Conservation (phyloP, 768 basidiomycete species). For the Leccinum variicolor region DNA sequence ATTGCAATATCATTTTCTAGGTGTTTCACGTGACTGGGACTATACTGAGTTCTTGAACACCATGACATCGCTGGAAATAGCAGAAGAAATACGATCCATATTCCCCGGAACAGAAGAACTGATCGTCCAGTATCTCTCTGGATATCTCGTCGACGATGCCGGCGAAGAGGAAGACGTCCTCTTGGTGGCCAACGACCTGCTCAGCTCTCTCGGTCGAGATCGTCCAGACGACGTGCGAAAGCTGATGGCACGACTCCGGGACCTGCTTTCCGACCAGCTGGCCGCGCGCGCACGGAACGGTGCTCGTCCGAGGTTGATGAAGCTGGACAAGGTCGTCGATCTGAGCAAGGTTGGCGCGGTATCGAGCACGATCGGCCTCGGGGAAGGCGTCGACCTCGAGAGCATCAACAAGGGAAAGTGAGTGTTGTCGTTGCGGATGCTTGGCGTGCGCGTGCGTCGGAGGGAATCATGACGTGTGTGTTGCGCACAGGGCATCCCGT, state of each 20-base stretch:
- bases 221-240: slow-evolving; percentile 54
- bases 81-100: slow-evolving; percentile 66
- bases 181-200: slow-evolving; percentile 68
- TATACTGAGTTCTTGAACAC: not conserved
- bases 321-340: slow-evolving; percentile 84
- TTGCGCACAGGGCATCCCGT: slow-evolving; percentile 65
- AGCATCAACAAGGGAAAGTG: slow-evolving; percentile 94
- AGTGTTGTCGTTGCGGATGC: slow-evolving; percentile 24
- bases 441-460: not conserved
- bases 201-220: slow-evolving; percentile 72
- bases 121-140: slow-evolving; percentile 82
- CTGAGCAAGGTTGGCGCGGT: slow-evolving; percentile 77
- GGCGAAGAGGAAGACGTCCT: slow-evolving; percentile 86
- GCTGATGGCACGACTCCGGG: slow-evolving; percentile 62
- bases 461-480: slow-evolving; percentile 1
- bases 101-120: slow-evolving; percentile 82
- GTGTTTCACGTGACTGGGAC: not conserved
- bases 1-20: slow-evolving; percentile 12
- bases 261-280: slow-evolving; percentile 64
- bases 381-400: slow-evolving; percentile 84
- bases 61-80: slow-evolving; percentile 75
- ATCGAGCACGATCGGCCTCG: slow-evolving; percentile 74
- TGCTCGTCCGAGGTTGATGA: slow-evolving; percentile 63
- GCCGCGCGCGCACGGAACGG: slow-evolving; percentile 54
- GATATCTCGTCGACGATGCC: slow-evolving; percentile 85